A percentile compares a stretch with the other conserved stretches of the same genome.
These are phyloP conservation scores for Nemania bipapillata DNA, from an alignment of 2,329 filamentous ascomycete genomes.

Conservation along the genomic window DNA sequence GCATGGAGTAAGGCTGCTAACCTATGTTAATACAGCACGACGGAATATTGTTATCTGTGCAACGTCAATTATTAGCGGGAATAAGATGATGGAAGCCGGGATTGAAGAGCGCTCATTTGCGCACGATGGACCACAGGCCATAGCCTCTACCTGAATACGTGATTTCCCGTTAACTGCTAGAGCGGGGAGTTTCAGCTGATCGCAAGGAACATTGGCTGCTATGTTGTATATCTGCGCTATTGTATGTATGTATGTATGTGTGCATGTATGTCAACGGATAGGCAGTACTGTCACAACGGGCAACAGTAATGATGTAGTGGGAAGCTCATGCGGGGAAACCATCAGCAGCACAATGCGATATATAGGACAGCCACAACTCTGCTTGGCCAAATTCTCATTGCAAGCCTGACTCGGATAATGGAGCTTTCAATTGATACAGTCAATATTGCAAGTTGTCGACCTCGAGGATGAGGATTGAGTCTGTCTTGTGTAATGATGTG, in stretches of 20 bases:
- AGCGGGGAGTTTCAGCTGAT: neutral
- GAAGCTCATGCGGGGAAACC: slow-evolving; percentile 12
- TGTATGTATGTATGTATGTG: neutral
- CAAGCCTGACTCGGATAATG: neutral
- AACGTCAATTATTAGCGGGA: slow-evolving; percentile 89
- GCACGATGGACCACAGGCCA: slow-evolving; percentile 52
- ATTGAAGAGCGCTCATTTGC: slow-evolving; percentile 76
- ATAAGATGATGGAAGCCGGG: slow-evolving; percentile 85
- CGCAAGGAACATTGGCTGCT: neutral
- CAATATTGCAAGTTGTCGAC: neutral
- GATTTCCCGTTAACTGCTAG: neutral
- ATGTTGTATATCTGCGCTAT: neutral
- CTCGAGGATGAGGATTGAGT: neutral
- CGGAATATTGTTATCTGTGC: slow-evolving; percentile 91
- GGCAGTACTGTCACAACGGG: neutral
- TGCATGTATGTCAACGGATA: neutral
- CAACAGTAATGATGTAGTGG: slow-evolving; percentile 17
- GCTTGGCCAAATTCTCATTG: neutral
- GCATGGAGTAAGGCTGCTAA: slow-evolving; percentile 31
- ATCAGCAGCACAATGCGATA: neutral
- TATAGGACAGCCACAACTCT: slow-evolving; percentile 4
- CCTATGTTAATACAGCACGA: slow-evolving; percentile 61
- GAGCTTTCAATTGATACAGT: neutral
- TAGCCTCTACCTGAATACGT: slow-evolving; percentile 30
- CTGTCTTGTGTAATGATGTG: neutral